Base-by-base conservation (phyloP, 192 early-diverging fungal genomes). In the Gonapodya sp. region DNA sequence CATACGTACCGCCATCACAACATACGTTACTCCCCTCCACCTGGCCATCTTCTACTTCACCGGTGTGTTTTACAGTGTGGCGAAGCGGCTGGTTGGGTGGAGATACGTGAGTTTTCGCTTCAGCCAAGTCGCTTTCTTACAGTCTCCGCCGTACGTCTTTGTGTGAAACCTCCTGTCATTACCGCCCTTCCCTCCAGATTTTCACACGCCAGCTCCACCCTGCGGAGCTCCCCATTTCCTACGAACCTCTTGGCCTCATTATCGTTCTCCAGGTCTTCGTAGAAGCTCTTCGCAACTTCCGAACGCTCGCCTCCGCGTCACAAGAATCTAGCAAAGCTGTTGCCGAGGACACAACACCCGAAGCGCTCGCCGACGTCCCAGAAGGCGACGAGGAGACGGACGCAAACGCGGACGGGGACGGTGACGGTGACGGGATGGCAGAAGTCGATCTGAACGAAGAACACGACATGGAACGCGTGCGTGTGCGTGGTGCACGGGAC, bases 41-140 rank as follows among this genome's bases (percentile, higher is more conserved):
- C 82, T 97, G 81, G 94, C 92, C 0, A 81, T 95, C 30, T 98
- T 98, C 86, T 98, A 98, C 84, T 93, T 97, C 82, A 84, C 88
- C 79, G 95, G 95, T 18, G 87, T 91, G 0, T 96, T 93, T 82
- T 96, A 98, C 82, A 86, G 88, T 36, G 80, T 96, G 35, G 90
- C 96, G 0, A 95, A 96, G 82, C 89, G 96, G 24, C 36, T 95
- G 31, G 83, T 92, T 1, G 92, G 94, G 0, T 89, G 95, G 35
- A 92, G 94, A 35, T 97, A 96, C 82, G 94, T 92, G 85, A 80
- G 83, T 82, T 36, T 72, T 32, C 1, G 18, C 33, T 79, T 81
- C 1, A 18, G 31, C 75, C 18, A 18, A n/a, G 30, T 30, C 34
- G 36, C 78, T 8, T 18, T 72, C 8, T 73, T 32, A 80, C 18